Evolutionary conservation across 2,329 filamentous ascomycete species (phyloP).

Genomic region (Colletotrichum plurivorum): DNA sequence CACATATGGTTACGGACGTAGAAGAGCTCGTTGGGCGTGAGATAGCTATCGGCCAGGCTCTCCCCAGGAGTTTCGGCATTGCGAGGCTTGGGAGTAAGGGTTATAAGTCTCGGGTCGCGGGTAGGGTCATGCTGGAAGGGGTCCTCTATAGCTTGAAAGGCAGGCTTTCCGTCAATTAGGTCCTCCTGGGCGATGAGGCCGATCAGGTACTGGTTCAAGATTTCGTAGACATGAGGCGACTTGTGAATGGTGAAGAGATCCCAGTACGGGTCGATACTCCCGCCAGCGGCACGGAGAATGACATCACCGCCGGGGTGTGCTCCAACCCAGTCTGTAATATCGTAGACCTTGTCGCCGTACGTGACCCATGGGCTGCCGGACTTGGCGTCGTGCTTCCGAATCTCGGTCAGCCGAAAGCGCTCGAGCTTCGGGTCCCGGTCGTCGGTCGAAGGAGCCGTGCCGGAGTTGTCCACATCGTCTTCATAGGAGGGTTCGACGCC

Average conservation of each 20-base stretch:
- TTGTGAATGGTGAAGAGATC: constrained; percentile 80
- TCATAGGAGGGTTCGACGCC: constrained; percentile 38
- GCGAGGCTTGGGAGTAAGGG: constrained; percentile 68
- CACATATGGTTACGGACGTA: constrained; percentile 72
- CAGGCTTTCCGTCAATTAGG: constrained; percentile 69
- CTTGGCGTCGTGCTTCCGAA: constrained; percentile 66
- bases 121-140: constrained; percentile 69
- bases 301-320: constrained; percentile 78
- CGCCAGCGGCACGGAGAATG: constrained; percentile 75
- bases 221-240: constrained; percentile 73
- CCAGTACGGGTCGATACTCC: constrained; percentile 78
- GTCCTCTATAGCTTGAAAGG: constrained; percentile 70
- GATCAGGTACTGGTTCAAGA: constrained; percentile 75
- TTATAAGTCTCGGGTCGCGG: constrained; percentile 65
- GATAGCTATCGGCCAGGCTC: constrained; percentile 63
- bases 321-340: constrained; percentile 78
- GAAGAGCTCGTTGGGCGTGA: constrained; percentile 61
- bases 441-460: constrained; percentile 40
- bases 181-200: constrained; percentile 72
- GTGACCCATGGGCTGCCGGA: constrained; percentile 74
- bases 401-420: constrained; percentile 64
- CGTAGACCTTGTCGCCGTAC: constrained; percentile 75
- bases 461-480: constrained; percentile 24
- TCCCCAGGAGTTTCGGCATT: constrained; percentile 72
- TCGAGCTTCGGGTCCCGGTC: constrained; percentile 59